Conservation (phyloP, 208 protist genomes). For the Leishmania gerbilli region DNA sequence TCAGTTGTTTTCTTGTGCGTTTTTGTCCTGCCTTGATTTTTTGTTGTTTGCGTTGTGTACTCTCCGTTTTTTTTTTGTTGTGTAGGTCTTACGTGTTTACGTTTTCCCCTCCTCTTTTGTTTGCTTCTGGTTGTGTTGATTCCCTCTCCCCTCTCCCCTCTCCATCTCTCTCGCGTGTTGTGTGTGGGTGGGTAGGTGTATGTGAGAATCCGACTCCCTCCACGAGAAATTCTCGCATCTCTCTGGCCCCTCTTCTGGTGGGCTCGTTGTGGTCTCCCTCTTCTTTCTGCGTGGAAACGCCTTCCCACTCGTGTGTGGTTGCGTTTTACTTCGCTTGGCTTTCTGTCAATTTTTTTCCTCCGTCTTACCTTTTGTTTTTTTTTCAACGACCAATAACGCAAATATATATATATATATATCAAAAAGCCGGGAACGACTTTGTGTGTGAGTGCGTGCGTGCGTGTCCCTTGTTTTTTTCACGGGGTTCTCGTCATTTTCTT, state of each 20-base stretch:
- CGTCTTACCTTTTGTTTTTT: not conserved
- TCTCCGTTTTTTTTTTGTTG: not conserved
- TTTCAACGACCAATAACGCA: not conserved
- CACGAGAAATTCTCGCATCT: not conserved
- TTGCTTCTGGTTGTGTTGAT: not conserved
- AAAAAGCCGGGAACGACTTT: not conserved
- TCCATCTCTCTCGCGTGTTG: not conserved
- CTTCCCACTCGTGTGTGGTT: not conserved
- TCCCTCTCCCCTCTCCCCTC: too few species aligned
- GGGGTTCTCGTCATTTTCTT: not conserved
- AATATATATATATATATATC: too few species aligned
- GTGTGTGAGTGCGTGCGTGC: not conserved
- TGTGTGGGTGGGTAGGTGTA: not conserved
- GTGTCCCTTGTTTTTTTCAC: not conserved
- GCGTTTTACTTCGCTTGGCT: not conserved
- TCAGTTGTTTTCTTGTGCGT: not conserved
- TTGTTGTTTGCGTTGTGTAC: not conserved
- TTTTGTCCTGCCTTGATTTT: not conserved
- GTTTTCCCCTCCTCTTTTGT: not conserved
- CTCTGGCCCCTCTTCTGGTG: not conserved
- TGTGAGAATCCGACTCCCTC: not conserved
- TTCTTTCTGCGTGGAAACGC: not conserved
- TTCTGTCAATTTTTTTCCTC: too few species aligned
- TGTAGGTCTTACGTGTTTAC: not conserved
- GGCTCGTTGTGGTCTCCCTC: not conserved